phyloP scores from a whole-genome alignment of 2,329 filamentous ascomycete genomes.

The Paracamarosporium sp. region DNA sequence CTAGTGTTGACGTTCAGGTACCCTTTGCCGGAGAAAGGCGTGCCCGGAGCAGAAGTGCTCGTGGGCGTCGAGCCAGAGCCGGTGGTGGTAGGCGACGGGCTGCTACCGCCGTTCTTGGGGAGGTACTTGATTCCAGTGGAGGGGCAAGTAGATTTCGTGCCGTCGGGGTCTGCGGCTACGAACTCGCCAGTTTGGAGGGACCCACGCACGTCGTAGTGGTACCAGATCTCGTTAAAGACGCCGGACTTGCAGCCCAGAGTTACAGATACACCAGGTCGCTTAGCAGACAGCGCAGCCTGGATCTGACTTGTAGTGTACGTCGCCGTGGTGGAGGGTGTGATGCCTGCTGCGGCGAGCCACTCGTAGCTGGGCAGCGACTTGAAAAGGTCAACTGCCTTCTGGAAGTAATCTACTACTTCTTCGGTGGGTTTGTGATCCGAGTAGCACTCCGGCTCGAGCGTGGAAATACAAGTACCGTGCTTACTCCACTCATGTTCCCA shows the following conservation, averaged over 20 bases:
- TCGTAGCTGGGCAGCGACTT: slow-evolving; percentile 70
- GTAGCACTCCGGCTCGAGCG: slow-evolving; percentile 71
- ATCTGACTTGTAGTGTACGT: slow-evolving; percentile 68
- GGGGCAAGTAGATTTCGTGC: slow-evolving; percentile 69
- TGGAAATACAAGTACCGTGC: slow-evolving; percentile 77
- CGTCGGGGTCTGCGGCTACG: slow-evolving; percentile 62
- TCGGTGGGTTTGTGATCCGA: slow-evolving; percentile 61
- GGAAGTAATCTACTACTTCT: slow-evolving; percentile 74
- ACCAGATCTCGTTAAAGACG: slow-evolving; percentile 63
- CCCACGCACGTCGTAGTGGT: slow-evolving; percentile 68
- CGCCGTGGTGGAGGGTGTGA: slow-evolving; percentile 59
- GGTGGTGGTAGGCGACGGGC: slow-evolving; percentile 36
- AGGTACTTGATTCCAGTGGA: slow-evolving; percentile 68
- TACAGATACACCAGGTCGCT: slow-evolving; percentile 62
- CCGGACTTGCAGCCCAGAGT: slow-evolving; percentile 64
- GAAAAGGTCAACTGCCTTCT: slow-evolving; percentile 70
- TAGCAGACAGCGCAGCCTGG: slow-evolving; percentile 61
- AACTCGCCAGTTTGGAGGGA: slow-evolving; percentile 68
- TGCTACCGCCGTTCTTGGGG: slow-evolving; percentile 57
- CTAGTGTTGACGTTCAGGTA: slow-evolving; percentile 63
- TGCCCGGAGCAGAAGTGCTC: slow-evolving; percentile 41
- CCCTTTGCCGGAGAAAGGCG: slow-evolving; percentile 64
- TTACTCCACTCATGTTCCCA: slow-evolving; percentile 78
- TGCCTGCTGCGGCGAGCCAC: slow-evolving; percentile 67
- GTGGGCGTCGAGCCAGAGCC: slow-evolving; percentile 33